Evolutionary conservation across 2,329 filamentous ascomycete species (phyloP), one percentile per base, ranked within the genome.

Genomic region (Myriosclerotinia curreyana): DNA sequence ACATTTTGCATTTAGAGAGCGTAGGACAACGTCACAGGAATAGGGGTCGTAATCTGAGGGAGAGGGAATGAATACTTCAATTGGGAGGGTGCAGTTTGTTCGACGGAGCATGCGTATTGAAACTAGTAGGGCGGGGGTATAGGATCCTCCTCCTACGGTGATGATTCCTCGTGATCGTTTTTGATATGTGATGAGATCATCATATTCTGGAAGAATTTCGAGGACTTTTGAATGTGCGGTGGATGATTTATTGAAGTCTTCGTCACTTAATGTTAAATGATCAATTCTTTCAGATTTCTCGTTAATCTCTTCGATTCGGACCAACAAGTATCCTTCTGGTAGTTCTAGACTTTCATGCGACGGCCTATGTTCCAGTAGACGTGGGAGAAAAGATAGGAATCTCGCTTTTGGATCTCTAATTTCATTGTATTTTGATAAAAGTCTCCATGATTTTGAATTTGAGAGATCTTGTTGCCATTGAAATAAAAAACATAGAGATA

Each of bases 61-160:
- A 58, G 73, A 69, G 36, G 72, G 74, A 11, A 79, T 71, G 63
- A 79, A 79, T 12, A 80, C 73, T 67, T 79, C 76, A 17, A 79
- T 71, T 0, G 78, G 78, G 3, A 79, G 71, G 7, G 67, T 67
- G 3, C 60, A 64, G 31, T 75, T 75, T 5, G 76, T 76, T 44
- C 71, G 70, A 9, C 78, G 75, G 9, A 80, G 70, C 76, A 80
- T 77, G 15, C 75, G 74, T 1, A 80, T 69, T 0, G 74, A 76
- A n/a, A 79, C 74, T 1, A 79, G 66, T 12, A 77, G 69, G 11
- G 75, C 72, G 1, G 76, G 75, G 25, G 78, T 74, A 60, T 76
- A 76, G 14, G 70, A 63, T 8, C 72, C 69, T 28, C 75, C 74
- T 5, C 75, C 75, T 0, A 75, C 79, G 5, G 78, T 80, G 12